phyloP scores from a whole-genome alignment of 2,329 filamentous ascomycete genomes.

The Ascochyta fabae region DNA sequence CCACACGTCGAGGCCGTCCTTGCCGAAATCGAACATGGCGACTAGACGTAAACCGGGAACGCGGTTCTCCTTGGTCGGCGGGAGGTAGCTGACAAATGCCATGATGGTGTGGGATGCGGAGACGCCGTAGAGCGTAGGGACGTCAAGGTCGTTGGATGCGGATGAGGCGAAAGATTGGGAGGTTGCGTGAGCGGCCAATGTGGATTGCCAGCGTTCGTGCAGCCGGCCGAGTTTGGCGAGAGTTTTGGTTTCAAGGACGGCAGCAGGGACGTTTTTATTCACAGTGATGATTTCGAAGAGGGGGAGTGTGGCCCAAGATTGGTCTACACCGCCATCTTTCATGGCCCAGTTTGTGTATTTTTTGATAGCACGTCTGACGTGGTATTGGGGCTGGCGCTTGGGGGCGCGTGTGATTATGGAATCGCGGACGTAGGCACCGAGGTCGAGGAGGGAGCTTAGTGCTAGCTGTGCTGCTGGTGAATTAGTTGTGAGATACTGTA shows the following conservation, averaged over 20 bases:
- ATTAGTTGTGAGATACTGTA: conserved; percentile 14
- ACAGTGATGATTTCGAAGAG: conserved; percentile 56
- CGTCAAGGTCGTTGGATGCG: conserved; percentile 20
- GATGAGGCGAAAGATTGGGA: background rate
- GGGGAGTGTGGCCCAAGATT: conserved; percentile 47
- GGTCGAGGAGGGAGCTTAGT: conserved; percentile 56
- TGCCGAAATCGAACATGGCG: conserved; percentile 61
- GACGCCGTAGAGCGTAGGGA: conserved; percentile 62
- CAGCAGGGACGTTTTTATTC: conserved; percentile 47
- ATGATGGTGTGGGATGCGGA: conserved; percentile 61
- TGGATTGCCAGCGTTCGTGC: conserved; percentile 51
- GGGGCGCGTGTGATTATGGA: conserved; percentile 49
- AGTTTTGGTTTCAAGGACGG: conserved; percentile 51
- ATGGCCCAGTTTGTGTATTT: conserved; percentile 63
- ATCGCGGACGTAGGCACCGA: conserved; percentile 61
- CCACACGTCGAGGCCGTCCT: conserved; percentile 65
- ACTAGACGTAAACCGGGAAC: conserved; percentile 50
- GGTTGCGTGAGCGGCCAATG: conserved; percentile 35
- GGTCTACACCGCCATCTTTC: conserved; percentile 55
- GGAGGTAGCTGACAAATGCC: conserved; percentile 59
- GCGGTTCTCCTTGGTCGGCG: conserved; percentile 38
- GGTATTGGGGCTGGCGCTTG: conserved; percentile 45
- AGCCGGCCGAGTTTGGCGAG: conserved; percentile 54
- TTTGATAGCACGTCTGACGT: conserved; percentile 52
- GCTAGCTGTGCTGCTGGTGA: conserved; percentile 56